These are phyloP conservation scores for Fagus sylvatica DNA, from an alignment of 306 rosid genomes.

Conservation along the genomic window DNA sequence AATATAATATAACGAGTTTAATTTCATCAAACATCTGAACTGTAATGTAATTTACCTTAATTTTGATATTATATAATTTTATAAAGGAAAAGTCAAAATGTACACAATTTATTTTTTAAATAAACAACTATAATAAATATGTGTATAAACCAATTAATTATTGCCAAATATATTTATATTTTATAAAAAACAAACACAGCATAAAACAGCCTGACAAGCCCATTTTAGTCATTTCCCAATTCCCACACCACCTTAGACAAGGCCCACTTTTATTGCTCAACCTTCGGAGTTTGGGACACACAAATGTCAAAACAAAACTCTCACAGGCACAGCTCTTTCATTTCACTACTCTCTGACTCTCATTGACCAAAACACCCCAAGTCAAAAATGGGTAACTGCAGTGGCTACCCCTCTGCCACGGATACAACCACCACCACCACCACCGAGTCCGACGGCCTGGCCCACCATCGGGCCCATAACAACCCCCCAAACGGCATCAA, in stretches of 20 bases:
- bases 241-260: background rate
- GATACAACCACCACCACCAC: background rate
- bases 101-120: too few species aligned
- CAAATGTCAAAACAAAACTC: too few species aligned
- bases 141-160: too few species aligned
- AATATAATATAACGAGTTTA: too few species aligned
- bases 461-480: constrained; percentile 25
- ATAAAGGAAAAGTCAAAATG: too few species aligned
- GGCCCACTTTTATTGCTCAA: background rate
- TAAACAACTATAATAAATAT: too few species aligned
- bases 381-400: constrained; percentile 60
- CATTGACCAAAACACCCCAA: constrained; percentile 31
- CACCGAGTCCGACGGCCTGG: constrained; percentile 3
- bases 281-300: too few species aligned
- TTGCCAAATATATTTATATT: too few species aligned
- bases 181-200: background rate
- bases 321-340: background rate
- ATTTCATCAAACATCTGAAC: too few species aligned
- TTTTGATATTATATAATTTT: too few species aligned
- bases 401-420: constrained; percentile 29
- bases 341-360: background rate
- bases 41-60: too few species aligned
- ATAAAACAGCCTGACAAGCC: background rate
- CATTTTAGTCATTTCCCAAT: too few species aligned
- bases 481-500: constrained; percentile 32